Conservation (phyloP, 352 stramenopile species). For the Globisporangium irregulare region DNA sequence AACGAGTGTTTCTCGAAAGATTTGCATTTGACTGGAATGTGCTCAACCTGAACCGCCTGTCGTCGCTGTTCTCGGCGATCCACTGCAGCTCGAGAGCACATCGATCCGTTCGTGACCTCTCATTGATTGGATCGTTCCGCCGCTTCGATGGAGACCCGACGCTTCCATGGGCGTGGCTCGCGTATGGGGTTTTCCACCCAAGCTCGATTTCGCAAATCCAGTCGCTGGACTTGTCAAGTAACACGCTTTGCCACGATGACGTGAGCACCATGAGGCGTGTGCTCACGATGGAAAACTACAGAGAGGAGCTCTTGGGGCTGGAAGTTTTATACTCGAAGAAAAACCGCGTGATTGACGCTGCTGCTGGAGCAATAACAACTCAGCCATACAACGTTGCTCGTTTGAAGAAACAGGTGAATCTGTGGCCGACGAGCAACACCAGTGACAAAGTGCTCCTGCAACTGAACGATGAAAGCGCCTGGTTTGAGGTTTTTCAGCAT, state of each 20-base stretch:
- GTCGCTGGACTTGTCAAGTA: conserved; percentile 39
- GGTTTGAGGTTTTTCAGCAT: conserved; percentile 22
- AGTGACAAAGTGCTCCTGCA: not conserved
- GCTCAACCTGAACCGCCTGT: conserved; percentile 27
- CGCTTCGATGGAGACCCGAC: conserved; percentile 21
- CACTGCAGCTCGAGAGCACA: conserved; percentile 9
- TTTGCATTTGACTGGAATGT: conserved; percentile 30
- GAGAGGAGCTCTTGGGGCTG: conserved; percentile 2
- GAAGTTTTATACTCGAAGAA: not conserved
- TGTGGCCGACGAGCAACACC: conserved; percentile 6
- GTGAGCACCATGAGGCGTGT: conserved; percentile 22
- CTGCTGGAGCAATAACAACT: not conserved
- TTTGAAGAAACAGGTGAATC: conserved; percentile 4
- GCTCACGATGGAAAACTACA: conserved; percentile 5
- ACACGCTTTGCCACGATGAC: conserved; percentile 31
- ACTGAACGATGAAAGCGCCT: conserved; percentile 13
- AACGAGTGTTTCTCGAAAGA: too few relatives aligned
- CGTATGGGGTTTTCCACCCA: conserved; percentile 27
- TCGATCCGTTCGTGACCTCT: conserved; percentile 26
- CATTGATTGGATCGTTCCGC: conserved; percentile 25
- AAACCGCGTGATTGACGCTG: not conserved
- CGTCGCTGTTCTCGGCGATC: conserved; percentile 42
- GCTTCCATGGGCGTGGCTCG: conserved; percentile 39
- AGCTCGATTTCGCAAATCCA: conserved; percentile 18
- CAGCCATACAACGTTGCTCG: not conserved